These are phyloP conservation scores for Eucalyptus pauciflora DNA, from an alignment of 345 rosid genomes.

Conservation along the genomic window DNA sequence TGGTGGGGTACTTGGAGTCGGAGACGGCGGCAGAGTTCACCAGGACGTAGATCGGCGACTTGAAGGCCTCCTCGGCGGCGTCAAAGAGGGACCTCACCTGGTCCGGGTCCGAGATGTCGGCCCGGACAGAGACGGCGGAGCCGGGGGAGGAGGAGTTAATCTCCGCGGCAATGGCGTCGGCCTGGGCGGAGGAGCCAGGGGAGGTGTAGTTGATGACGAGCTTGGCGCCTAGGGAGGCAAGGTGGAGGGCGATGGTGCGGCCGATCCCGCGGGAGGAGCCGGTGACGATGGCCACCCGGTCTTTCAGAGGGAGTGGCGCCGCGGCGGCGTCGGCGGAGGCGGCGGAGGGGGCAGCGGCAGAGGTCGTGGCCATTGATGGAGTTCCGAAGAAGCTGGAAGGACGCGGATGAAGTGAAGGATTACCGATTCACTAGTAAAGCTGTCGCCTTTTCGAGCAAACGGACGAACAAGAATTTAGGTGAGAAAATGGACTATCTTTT, in stretches of 20 bases:
- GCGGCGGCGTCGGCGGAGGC: not conserved
- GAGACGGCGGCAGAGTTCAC: slow-evolving; percentile 25
- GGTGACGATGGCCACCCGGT: slow-evolving; percentile 26
- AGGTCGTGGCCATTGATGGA: not conserved
- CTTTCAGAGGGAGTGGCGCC: slow-evolving; percentile 3
- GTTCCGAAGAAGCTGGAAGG: not conserved
- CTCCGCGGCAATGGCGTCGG: slow-evolving; percentile 10
- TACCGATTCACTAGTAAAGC: not conserved
- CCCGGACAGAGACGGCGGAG: slow-evolving; percentile 12
- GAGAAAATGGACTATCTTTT: not conserved
- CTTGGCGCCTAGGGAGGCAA: slow-evolving; percentile 23
- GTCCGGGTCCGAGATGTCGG: slow-evolving; percentile 18
- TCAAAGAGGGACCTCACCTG: slow-evolving; percentile 27
- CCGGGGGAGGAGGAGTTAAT: slow-evolving; percentile 3
- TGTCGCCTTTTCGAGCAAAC: not conserved
- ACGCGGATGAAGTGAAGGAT: not conserved
- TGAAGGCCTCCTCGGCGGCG: slow-evolving; percentile 17
- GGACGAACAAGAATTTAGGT: not conserved
- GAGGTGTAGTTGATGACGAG: slow-evolving; percentile 21
- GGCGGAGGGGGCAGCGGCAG: not conserved
- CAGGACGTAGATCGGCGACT: slow-evolving; percentile 15
- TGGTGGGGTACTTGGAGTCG: slow-evolving; percentile 11
- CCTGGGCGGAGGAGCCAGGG: not conserved
- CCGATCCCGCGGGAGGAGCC: slow-evolving; percentile 40
- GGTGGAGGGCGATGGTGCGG: slow-evolving; percentile 15